These are phyloP conservation scores for Leishmania lainsoni DNA, from an alignment of 208 protist species.

Conservation along the genomic window DNA sequence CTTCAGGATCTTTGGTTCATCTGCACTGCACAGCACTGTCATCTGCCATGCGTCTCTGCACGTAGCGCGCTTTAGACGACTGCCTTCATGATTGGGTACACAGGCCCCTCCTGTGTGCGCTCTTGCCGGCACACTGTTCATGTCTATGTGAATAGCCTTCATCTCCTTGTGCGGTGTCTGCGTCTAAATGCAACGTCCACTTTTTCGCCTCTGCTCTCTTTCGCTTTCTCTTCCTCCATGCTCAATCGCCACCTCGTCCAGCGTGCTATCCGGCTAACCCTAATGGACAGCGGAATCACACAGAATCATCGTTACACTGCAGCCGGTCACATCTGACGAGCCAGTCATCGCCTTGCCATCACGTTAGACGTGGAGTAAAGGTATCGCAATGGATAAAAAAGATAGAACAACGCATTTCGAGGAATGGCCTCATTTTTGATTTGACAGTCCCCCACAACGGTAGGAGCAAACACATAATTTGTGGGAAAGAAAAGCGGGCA, in stretches of 20 bases:
- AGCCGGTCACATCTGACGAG: neutral
- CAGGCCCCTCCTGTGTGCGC: neutral
- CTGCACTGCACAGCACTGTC: neutral
- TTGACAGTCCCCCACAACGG: neutral
- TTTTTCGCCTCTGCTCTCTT: neutral
- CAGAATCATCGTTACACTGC: neutral
- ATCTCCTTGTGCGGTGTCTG: neutral
- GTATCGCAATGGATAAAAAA: neutral
- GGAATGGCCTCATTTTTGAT: neutral
- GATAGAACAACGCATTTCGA: neutral
- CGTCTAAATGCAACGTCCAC: neutral
- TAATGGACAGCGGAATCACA: neutral
- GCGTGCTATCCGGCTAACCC: neutral
- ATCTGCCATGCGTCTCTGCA: conserved; percentile 8
- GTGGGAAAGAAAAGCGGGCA: neutral
- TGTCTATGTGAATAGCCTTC: neutral
- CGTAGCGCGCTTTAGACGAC: neutral
- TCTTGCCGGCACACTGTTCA: neutral
- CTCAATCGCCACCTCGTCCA: neutral
- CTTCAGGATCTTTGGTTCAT: neutral
- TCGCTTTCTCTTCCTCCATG: neutral
- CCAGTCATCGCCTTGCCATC: neutral
- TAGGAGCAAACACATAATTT: neutral
- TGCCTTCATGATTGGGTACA: neutral
- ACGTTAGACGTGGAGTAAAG: neutral